Percentiles rank a stretch among this genome's conserved stretches.
Evolutionary conservation across 2,329 filamentous ascomycete species (phyloP).

Genomic region (Colletotrichum godetiae): DNA sequence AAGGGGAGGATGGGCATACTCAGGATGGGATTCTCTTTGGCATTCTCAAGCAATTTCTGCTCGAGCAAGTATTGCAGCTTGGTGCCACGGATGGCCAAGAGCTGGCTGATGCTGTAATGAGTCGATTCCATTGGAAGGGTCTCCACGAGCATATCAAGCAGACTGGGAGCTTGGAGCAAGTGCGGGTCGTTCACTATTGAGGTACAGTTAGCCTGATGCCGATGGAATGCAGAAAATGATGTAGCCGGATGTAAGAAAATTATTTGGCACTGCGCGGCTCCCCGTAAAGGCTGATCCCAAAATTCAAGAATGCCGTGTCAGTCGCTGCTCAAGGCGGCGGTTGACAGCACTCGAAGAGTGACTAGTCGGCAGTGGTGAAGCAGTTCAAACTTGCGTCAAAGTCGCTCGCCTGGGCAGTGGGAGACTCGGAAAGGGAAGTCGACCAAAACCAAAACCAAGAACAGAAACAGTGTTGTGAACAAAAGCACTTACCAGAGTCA

Average conservation of each 20-base stretch:
- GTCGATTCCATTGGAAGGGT: slow-evolving; percentile 16
- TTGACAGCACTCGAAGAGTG: background rate
- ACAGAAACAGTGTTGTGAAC: background rate
- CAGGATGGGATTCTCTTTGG: slow-evolving; percentile 10
- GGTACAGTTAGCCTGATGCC: background rate
- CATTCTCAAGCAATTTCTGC: slow-evolving; percentile 19
- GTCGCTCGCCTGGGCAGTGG: background rate
- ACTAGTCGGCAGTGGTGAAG: background rate
- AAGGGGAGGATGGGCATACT: background rate
- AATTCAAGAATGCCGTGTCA: background rate
- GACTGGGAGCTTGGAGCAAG: background rate
- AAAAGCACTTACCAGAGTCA: slow-evolving; percentile 6
- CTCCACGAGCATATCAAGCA: background rate
- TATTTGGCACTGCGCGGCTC: background rate
- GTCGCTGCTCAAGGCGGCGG: background rate
- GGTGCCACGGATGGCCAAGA: slow-evolving; percentile 25
- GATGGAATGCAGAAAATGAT: background rate
- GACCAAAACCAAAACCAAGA: too few relatives aligned
- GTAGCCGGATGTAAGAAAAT: background rate
- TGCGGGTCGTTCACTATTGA: background rate
- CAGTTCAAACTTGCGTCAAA: background rate
- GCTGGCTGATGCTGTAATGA: slow-evolving; percentile 24
- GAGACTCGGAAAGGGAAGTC: background rate
- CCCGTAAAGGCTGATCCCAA: background rate
- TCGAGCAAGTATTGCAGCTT: slow-evolving; percentile 16